Evolutionary conservation across 805 yeast species (phyloP).

Genomic region (Kluyveromyces nonfermentans): DNA sequence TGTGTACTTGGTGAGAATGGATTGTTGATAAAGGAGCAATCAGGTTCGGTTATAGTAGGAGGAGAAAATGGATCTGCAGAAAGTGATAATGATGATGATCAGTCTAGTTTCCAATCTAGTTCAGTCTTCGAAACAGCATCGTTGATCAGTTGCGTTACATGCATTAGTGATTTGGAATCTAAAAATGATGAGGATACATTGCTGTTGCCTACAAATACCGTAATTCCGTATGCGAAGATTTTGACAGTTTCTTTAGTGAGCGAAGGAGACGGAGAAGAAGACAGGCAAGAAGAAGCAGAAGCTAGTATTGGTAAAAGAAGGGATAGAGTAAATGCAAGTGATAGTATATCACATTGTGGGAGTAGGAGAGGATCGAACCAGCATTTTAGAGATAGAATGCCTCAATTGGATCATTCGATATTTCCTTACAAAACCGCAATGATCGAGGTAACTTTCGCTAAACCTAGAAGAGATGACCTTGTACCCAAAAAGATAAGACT

Average conservation of each 20-base stretch:
- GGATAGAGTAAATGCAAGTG: not conserved
- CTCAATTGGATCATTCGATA: not conserved
- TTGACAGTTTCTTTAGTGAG: constrained; percentile 15
- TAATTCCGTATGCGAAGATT: constrained; percentile 27
- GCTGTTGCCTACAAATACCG: constrained; percentile 25
- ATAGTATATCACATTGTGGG: not conserved
- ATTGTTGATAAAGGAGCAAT: constrained; percentile 2
- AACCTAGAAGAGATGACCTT: constrained; percentile 29
- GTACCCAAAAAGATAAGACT: constrained; percentile 29
- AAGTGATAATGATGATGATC: constrained; percentile 5
- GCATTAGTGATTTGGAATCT: constrained; percentile 20
- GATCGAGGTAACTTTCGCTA: constrained; percentile 31
- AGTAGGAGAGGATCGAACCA: not conserved
- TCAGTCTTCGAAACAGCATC: constrained; percentile 26
- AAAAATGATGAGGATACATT: constrained; percentile 9
- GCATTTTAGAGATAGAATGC: not conserved
- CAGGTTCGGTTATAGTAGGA: not conserved
- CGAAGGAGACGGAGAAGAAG: too few species aligned
- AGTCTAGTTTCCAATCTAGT: constrained; percentile 4
- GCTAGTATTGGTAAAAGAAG: not conserved
- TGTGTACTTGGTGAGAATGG: constrained; percentile 1
- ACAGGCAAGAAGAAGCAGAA: too few species aligned
- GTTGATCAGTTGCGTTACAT: constrained; percentile 29
- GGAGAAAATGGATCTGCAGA: constrained; percentile 2
- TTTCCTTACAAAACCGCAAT: constrained; percentile 6